phyloP scores from a whole-genome alignment of 2,329 filamentous ascomycete species.

The Neoarthrinium moseri region DNA sequence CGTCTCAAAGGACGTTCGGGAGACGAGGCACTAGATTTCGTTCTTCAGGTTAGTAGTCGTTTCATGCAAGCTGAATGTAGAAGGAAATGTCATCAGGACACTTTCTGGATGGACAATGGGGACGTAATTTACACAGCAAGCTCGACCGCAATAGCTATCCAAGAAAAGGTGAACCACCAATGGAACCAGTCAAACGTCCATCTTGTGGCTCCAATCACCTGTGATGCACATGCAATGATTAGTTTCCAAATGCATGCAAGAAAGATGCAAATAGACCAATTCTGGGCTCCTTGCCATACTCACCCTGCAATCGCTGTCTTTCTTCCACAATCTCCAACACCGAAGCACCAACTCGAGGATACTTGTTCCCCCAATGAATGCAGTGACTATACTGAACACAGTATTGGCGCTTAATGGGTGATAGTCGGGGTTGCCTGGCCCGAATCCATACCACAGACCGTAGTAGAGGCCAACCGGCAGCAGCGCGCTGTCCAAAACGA shows the following conservation, averaged over 20 bases:
- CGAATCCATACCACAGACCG: constrained; percentile 51
- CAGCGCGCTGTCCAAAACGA: constrained; percentile 55
- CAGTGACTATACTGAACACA: constrained; percentile 51
- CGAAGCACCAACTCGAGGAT: constrained; percentile 51
- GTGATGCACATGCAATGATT: too few species aligned
- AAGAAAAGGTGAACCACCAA: constrained; percentile 53
- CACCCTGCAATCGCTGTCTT: constrained; percentile 49
- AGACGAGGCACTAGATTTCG: too few species aligned
- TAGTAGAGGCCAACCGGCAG: constrained; percentile 61
- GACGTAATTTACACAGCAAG: constrained; percentile 42
- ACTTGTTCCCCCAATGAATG: constrained; percentile 46
- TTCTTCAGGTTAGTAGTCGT: too few species aligned
- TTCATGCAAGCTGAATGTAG: too few species aligned
- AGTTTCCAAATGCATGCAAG: too few species aligned
- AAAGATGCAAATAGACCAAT: too few species aligned
- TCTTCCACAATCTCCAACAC: constrained; percentile 51
- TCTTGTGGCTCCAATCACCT: constrained; percentile 20
- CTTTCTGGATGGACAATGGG: background rate
- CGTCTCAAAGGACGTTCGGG: constrained; percentile 36
- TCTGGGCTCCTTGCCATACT: too few species aligned
- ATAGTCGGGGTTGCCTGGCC: constrained; percentile 30
- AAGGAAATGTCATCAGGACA: constrained; percentile 1
- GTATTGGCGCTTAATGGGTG: constrained; percentile 11
- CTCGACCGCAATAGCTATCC: constrained; percentile 56
- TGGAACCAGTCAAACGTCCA: constrained; percentile 54